A percentile compares a stretch with the other conserved stretches of the same genome.
Conservation (phyloP, 768 basidiomycete genomes). For the Collybia sordida region DNA sequence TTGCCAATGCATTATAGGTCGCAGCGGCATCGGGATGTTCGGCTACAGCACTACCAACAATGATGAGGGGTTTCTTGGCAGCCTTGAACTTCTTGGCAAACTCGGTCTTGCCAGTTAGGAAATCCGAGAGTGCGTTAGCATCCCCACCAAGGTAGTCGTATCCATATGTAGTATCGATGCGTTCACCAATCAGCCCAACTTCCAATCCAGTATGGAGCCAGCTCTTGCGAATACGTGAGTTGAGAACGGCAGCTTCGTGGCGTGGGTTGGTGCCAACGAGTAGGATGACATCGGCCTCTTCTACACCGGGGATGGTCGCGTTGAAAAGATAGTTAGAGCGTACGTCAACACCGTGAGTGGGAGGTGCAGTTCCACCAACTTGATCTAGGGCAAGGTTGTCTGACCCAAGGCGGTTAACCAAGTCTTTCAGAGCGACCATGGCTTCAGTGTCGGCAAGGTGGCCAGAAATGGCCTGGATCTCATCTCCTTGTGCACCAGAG, state of each 20-base stretch:
- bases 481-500: constrained; percentile 84
- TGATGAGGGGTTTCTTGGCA: constrained; percentile 90
- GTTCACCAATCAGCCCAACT: constrained; percentile 87
- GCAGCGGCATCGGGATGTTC: constrained; percentile 86
- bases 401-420: constrained; percentile 89
- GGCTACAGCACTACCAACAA: constrained; percentile 83
- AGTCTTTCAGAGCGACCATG: constrained; percentile 90
- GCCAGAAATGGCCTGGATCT: constrained; percentile 95
- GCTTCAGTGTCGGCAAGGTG: constrained; percentile 93
- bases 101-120: constrained; percentile 72
- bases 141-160: constrained; percentile 88
- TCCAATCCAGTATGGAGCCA: constrained; percentile 89
- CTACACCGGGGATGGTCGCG: constrained; percentile 85
- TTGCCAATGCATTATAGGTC: constrained; percentile 73
- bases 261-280: constrained; percentile 96
- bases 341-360: constrained; percentile 82
- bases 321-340: constrained; percentile 98
- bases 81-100: constrained; percentile 87
- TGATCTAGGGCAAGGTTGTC: constrained; percentile 90
- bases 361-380: constrained; percentile 60
- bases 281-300: constrained; percentile 88
- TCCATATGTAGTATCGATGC: constrained; percentile 88
- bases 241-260: constrained; percentile 95
- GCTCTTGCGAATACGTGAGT: constrained; percentile 93
- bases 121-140: constrained; percentile 72